These are phyloP conservation scores for Phylloporus rhodoxanthus DNA, from an alignment of 768 basidiomycete species.

Conservation along the genomic window DNA sequence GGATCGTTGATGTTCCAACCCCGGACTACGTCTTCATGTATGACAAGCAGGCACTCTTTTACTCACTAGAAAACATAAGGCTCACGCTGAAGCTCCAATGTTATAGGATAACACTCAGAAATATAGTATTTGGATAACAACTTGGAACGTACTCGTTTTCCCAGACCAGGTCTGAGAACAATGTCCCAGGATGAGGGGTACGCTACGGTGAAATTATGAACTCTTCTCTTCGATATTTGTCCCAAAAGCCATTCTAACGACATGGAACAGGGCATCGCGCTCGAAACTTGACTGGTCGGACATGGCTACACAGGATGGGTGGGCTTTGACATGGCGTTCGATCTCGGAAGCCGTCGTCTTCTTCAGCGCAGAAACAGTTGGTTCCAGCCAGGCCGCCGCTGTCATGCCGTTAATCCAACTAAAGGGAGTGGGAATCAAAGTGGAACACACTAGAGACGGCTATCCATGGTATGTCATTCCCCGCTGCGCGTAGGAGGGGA, in stretches of 20 bases:
- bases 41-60: background rate
- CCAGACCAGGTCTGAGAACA: background rate
- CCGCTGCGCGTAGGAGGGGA: background rate
- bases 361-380: background rate
- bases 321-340: background rate
- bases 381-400: background rate
- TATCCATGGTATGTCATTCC: background rate
- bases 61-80: background rate
- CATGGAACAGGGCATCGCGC: background rate
- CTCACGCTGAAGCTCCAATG: background rate
- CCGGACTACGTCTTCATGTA: background rate
- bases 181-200: background rate
- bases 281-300: background rate
- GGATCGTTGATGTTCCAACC: slow-evolving; percentile 2
- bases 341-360: background rate
- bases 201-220: background rate
- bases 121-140: too few relatives aligned
- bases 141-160: background rate
- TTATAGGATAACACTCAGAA: background rate
- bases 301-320: background rate
- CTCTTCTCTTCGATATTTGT: background rate
- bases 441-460: background rate
- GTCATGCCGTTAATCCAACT: background rate
- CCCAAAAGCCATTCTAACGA: slow-evolving; percentile 1
- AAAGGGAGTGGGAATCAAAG: background rate